These are phyloP conservation scores for Naganishia albida DNA, from an alignment of 1,284 basidiomycete genomes.

Conservation along the genomic window DNA sequence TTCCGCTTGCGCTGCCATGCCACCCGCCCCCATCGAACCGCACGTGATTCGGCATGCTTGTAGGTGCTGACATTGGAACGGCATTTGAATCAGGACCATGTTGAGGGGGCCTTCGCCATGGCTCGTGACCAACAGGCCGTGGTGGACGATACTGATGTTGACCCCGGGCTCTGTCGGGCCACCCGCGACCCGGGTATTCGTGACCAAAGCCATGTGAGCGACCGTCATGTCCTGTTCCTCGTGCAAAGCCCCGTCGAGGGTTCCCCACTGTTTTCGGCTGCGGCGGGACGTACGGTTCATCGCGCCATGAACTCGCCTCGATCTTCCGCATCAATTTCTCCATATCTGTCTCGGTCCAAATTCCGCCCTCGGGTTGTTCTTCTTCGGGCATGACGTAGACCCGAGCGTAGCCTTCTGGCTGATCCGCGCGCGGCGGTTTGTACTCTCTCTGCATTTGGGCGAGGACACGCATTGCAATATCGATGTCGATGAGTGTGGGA, in stretches of 20 bases:
- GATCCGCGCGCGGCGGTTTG: slow-evolving; percentile 37
- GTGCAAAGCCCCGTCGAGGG: not conserved
- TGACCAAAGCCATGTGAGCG: not conserved
- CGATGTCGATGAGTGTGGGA: slow-evolving; percentile 47
- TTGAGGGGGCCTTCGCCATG: too few species aligned
- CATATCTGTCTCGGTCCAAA: slow-evolving; percentile 36
- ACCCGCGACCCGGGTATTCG: not conserved
- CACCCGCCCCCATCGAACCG: too few species aligned
- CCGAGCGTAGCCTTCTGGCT: slow-evolving; percentile 45
- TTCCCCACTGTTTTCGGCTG: not conserved
- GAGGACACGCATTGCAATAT: slow-evolving; percentile 45
- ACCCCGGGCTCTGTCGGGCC: not conserved
- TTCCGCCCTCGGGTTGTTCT: slow-evolving; percentile 38
- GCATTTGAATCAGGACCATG: too few species aligned
- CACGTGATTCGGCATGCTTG: too few species aligned
- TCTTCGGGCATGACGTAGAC: slow-evolving; percentile 38
- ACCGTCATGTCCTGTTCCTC: not conserved
- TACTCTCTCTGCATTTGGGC: slow-evolving; percentile 42
- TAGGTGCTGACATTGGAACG: too few species aligned
- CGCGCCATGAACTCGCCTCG: slow-evolving; percentile 27
- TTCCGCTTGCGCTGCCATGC: too few species aligned
- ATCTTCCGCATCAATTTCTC: slow-evolving; percentile 31
- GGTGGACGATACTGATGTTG: not conserved
- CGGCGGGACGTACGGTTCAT: slow-evolving; percentile 20
- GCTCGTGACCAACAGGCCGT: too few species aligned